Conservation (phyloP, 495 filamentous ascomycete species). For the Neurospora sp. region DNA sequence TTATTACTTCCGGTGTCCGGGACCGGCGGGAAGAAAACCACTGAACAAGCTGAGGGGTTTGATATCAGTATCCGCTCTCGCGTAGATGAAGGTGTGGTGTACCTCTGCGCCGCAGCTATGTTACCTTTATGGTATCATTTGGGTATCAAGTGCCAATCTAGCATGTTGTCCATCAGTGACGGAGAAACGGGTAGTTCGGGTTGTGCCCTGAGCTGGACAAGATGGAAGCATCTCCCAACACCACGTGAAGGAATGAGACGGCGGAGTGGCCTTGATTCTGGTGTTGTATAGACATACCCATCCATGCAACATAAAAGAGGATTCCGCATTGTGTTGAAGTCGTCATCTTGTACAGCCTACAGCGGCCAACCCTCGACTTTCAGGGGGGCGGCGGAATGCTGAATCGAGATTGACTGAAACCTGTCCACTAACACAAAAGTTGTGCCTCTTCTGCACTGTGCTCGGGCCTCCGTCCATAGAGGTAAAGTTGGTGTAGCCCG, state of each 20-base stretch:
- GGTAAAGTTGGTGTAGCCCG: background rate
- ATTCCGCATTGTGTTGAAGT: background rate
- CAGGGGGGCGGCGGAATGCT: background rate
- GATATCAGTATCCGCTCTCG: background rate
- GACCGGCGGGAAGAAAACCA: background rate
- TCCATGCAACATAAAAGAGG: background rate
- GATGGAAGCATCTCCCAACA: background rate
- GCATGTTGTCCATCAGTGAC: background rate
- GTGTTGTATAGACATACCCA: background rate
- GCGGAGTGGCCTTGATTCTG: background rate
- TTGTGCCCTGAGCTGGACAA: background rate
- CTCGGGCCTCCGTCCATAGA: background rate
- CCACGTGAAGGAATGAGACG: background rate
- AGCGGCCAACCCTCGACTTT: background rate
- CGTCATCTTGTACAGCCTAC: background rate
- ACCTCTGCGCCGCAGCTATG: background rate
- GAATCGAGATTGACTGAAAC: background rate
- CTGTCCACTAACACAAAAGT: background rate
- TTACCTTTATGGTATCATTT: background rate
- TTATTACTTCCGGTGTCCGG: background rate
- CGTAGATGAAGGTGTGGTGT: background rate
- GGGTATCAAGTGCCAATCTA: background rate
- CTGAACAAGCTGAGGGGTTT: background rate
- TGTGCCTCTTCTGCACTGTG: background rate
- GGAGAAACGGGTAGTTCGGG: background rate